Evolutionary conservation across 2,329 filamentous ascomycete genomes (phyloP).

Genomic region (Ascochyta rabiei): DNA sequence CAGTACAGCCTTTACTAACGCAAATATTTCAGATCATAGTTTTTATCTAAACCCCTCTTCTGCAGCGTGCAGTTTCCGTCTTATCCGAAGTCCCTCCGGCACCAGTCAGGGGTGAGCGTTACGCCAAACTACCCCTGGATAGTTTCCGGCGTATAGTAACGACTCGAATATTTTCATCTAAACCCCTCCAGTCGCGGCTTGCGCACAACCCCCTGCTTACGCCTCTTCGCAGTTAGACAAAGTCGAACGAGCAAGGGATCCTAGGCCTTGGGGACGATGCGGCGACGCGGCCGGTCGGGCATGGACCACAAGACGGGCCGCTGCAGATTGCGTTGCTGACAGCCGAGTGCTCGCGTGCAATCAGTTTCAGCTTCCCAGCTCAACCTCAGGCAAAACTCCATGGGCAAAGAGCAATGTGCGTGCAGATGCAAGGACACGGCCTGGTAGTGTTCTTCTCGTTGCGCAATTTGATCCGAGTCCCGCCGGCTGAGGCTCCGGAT

Average conservation of each 20-base stretch:
- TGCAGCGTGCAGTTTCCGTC: no score
- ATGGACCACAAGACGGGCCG: constrained; percentile 9
- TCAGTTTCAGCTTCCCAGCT: constrained; percentile 3
- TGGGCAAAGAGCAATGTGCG: not conserved
- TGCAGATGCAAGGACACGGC: not conserved
- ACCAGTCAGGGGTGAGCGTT: no score
- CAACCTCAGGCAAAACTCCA: constrained; percentile 7
- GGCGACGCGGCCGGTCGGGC: constrained; percentile 8
- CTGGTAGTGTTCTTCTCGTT: constrained; percentile 1
- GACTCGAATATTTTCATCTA: no score
- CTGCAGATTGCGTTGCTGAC: constrained; percentile 4
- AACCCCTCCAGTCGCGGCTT: constrained; percentile 14
- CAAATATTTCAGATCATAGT: no score
- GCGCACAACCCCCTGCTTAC: constrained; percentile 14
- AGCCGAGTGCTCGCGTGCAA: constrained; percentile 13
- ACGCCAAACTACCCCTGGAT: no score
- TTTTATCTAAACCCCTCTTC: no score
- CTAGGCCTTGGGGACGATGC: not conserved
- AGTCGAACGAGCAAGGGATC: constrained; percentile 16
- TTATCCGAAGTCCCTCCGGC: no score
- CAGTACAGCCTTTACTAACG: no score
- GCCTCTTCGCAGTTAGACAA: constrained; percentile 15
- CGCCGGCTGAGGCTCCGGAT: not conserved
- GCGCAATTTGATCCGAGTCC: not conserved
- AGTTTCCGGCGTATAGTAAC: no score